Evolutionary conservation across 805 yeast species (phyloP), one percentile per base, ranked within the genome.

Genomic region (Metschnikowia santaceciliae): DNA sequence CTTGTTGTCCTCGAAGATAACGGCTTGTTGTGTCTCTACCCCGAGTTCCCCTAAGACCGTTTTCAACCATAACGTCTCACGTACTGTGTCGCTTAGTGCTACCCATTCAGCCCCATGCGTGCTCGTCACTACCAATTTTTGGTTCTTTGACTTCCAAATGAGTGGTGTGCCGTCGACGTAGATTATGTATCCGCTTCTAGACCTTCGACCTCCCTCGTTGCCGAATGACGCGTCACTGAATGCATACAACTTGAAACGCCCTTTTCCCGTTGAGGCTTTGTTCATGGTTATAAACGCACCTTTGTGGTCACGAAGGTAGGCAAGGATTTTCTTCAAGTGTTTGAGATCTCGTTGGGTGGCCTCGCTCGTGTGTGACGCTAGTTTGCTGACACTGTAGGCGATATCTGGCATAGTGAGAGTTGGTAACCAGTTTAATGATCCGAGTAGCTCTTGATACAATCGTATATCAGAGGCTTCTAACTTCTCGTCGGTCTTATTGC

Each of bases 381-480:
- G 19, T 17, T 48, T 42, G 33, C 47, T 48, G 20, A 48, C 47
- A 14, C 33, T 17, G n/a, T 19, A 32, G 20, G 47, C 46, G 19
- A 48, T 6, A 26, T 48, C 46, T 22, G 46, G 51, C 20, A 41
- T 35, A n/a, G 42, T 35, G 17, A 42, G 38, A 11, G 32, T 32
- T 13, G 43, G 38, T 8, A 48, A 34, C 47, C 51, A 42, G 37
- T 41, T 47, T 8, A 41, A 35, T 17, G 34, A 26, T 3, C 50
- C 50, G 32, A 47, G 42, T 15, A 47, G 32, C n/a, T 41, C 46
- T 33, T 41, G 50, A 19, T 47, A 47, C 10, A 35, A 35, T 35
- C 20, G 19, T 35, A 7, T 15, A 6, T 35, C 37, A 11, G 37
- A 15, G 2, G 37, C 37, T 15, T 35, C 20, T 4, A n/a, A 15